Conservation (phyloP, 257 asterid genomes). For the Pogostemon cablin region DNA sequence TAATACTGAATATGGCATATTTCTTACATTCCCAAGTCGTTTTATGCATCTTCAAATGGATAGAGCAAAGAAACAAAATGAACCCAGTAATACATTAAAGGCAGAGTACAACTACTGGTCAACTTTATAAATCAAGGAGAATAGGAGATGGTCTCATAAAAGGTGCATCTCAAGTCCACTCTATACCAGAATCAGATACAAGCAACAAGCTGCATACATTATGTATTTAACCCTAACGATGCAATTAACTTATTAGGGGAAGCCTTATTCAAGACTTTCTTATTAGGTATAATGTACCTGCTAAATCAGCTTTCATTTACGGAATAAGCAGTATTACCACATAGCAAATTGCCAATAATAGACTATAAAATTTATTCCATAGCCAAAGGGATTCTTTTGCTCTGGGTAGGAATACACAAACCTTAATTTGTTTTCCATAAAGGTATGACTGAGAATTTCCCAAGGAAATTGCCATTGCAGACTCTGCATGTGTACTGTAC, state of each 20-base stretch:
- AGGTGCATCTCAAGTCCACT: neutral
- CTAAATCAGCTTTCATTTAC: neutral
- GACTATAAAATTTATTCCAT: neutral
- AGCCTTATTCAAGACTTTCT: neutral
- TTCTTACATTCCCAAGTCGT: too few relatives aligned
- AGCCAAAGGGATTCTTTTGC: neutral
- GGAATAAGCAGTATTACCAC: neutral
- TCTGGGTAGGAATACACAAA: constrained; percentile 34
- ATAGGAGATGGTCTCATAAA: neutral
- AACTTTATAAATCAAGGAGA: neutral
- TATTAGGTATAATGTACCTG: neutral
- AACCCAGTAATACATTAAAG: too few relatives aligned
- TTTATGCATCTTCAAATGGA: too few relatives aligned
- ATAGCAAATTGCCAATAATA: neutral
- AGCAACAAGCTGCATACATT: neutral
- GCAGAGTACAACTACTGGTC: too few relatives aligned
- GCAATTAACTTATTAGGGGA: neutral
- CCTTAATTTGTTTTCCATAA: constrained; percentile 86
- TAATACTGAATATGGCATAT: too few relatives aligned
- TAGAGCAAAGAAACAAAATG: too few relatives aligned
- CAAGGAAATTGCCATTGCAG: constrained; percentile 83
- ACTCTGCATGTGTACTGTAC: constrained; percentile 84
- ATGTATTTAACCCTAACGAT: neutral
- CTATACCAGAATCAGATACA: neutral
- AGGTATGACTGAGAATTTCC: constrained; percentile 79